Percentiles rank a stretch among this genome's conserved stretches.
Conservation (phyloP, 2,329 filamentous ascomycete species). For the Apiospora kogelbergensis region DNA sequence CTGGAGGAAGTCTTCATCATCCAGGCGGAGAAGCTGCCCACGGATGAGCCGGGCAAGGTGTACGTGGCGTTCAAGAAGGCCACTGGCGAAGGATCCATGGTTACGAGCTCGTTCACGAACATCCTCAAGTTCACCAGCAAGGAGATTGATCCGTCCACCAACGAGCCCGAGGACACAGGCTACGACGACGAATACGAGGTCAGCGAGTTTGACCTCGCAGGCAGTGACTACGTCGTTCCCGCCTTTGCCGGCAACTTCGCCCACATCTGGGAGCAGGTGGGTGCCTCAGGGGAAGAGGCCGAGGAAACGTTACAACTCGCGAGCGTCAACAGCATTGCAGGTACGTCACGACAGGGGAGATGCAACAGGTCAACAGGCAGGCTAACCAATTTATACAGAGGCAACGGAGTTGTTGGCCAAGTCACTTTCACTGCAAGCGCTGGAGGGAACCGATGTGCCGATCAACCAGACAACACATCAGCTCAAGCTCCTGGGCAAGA, state of each 20-base stretch:
- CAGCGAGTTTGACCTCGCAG: constrained; percentile 85
- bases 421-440: constrained; percentile 83
- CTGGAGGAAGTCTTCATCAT: constrained; percentile 93
- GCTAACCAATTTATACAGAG: constrained; percentile 53
- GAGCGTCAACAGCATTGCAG: constrained; percentile 87
- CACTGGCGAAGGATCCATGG: constrained; percentile 73
- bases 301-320: constrained; percentile 88
- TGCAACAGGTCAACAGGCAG: background rate
- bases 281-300: constrained; percentile 83
- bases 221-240: constrained; percentile 91
- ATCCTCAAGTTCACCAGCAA: constrained; percentile 96
- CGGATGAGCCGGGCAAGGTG: constrained; percentile 86
- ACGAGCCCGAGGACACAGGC: constrained; percentile 84
- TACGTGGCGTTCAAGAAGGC: constrained; percentile 93
- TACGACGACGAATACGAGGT: constrained; percentile 99
- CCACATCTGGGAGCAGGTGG: constrained; percentile 92
- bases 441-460: constrained; percentile 91
- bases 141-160: constrained; percentile 94
- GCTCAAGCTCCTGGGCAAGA: constrained; percentile 95
- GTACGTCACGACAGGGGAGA: constrained; percentile 51
- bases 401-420: constrained; percentile 89
- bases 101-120: constrained; percentile 83
- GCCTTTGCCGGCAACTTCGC: constrained; percentile 94
- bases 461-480: constrained; percentile 88
- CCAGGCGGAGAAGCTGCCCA: constrained; percentile 76